Evolutionary conservation across 2,329 filamentous ascomycete genomes (phyloP), one percentile per base, ranked within the genome.

Genomic region (Capronia americana): DNA sequence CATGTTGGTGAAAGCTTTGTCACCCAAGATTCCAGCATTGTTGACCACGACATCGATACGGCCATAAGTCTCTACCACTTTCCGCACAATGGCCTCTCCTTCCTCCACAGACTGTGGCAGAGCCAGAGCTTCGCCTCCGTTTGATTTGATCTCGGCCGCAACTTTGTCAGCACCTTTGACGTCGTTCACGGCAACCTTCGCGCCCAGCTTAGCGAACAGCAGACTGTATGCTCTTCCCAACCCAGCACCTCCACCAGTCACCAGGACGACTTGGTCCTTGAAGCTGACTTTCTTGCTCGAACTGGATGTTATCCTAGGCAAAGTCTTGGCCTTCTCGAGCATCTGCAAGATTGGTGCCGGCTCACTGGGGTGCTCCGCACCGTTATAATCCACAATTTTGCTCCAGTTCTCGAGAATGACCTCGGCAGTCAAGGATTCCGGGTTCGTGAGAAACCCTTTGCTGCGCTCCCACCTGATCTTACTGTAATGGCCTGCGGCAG

Each of bases 1-100:
- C 94, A 98, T 97, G 85, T 98, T 98, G 79, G 86, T 86, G 80
- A 99, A 98, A 46, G 95, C 93, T 87, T 97, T 98, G 85, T 98
- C 95, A 57, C 94, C 89, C 61, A 99, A 87, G 73, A 98, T 98
- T 76, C 95, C 95, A 63, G 95, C 95, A 76, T 99, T 98, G 88
- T 99, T 98, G 84, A 99, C 86, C 70, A 99, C 80, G 70, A 98
- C 93, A 77, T 99, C 94, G 74, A 99, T 87, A 73, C 94, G 92
- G 74, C 94, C 94, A 77, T 91, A 98, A 51, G 90, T 88, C 76
- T 97, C 93, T 74, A 98, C 94, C 62, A 93, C 93, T 64, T 87
- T 89, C 86, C 97, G 94, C 73, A 99, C 89, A 57, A 97, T 92
- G 44, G 85, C 85, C 62, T 97, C 93, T 51, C 95, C 95, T 66